Conservation (phyloP, 2,329 filamentous ascomycete genomes). For the Passalora sequoiae region DNA sequence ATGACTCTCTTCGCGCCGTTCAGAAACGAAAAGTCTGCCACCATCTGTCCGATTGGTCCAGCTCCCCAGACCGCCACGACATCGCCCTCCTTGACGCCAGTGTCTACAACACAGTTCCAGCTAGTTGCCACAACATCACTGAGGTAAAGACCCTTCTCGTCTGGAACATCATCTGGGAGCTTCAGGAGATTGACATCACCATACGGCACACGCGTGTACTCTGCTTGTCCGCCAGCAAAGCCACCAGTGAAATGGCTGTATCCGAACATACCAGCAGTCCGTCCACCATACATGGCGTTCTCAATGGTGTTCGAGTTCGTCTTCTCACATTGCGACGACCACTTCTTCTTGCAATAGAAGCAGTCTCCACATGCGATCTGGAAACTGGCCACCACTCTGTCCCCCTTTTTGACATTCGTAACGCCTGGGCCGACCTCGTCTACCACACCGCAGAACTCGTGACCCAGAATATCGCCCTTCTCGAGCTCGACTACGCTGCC, state of each 20-base stretch:
- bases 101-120: conserved; percentile 79
- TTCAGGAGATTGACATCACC: conserved; percentile 76
- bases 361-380: conserved; percentile 70
- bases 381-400: conserved; percentile 75
- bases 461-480: conserved; percentile 49
- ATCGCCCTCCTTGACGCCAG: conserved; percentile 70
- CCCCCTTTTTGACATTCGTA: conserved; percentile 40
- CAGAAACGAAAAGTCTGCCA: conserved; percentile 60
- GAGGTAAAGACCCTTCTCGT: conserved; percentile 77
- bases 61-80: conserved; percentile 82
- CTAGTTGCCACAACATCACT: conserved; percentile 75
- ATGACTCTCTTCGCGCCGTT: conserved; percentile 72
- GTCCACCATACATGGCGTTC: conserved; percentile 72
- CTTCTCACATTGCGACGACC: conserved; percentile 72
- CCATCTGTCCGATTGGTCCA: conserved; percentile 79
- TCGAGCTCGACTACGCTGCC: conserved; percentile 45
- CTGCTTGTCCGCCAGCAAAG: conserved; percentile 81
- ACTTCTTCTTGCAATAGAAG: conserved; percentile 72
- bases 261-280: conserved; percentile 62
- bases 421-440: conserved; percentile 43
- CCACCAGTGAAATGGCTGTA: conserved; percentile 71
- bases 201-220: conserved; percentile 76
- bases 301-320: conserved; percentile 69
- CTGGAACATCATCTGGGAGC: conserved; percentile 71
- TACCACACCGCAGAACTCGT: conserved; percentile 50